Conservation (phyloP, 2,329 filamentous ascomycete genomes). For the Ophiostoma novo-ulmi region DNA sequence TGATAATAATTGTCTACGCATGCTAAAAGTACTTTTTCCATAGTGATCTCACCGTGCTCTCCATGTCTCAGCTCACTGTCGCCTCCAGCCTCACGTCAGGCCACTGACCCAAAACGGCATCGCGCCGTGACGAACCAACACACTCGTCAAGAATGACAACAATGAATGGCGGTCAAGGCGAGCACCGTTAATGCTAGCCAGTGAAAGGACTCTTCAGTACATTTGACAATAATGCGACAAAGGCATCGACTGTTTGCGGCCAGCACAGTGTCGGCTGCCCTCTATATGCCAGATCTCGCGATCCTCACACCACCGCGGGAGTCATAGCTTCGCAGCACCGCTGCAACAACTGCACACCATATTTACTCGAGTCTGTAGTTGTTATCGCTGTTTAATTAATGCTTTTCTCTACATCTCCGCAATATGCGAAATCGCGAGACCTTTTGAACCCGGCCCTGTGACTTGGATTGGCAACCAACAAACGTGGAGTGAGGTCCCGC, state of each 20-base stretch:
- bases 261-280: neutral
- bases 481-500: neutral
- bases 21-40: too few species aligned
- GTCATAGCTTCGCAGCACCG: neutral
- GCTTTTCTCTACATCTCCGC: neutral
- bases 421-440: neutral
- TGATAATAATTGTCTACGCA: neutral
- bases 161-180: neutral
- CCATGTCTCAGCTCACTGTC: neutral
- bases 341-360: neutral
- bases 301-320: neutral
- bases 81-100: neutral
- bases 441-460: neutral
- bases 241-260: neutral
- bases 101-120: conserved; percentile 4
- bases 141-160: neutral
- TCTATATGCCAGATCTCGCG: neutral
- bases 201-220: too few species aligned
- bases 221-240: neutral
- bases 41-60: too few species aligned
- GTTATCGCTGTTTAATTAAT: neutral
- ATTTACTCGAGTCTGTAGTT: neutral
- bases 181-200: too few species aligned
- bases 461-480: neutral
- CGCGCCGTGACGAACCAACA: neutral